Evolutionary conservation across 352 stramenopile species (phyloP), one percentile per base, ranked within the genome.

Genomic region (Pythium sukuiense): DNA sequence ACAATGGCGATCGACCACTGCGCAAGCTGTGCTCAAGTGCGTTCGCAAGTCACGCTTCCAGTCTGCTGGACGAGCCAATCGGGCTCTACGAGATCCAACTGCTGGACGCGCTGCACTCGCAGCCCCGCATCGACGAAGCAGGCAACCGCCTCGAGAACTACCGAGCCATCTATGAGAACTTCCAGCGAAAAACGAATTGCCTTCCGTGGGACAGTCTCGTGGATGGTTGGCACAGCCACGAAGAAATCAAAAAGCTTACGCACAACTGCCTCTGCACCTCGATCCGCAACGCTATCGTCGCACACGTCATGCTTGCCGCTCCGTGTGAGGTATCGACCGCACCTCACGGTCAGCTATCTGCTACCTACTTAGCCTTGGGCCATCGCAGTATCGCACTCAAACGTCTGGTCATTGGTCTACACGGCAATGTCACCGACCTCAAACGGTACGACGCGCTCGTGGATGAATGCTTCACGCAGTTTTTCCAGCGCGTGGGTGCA

Each of bases 381-480:
- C 16, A n/a, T 6, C 43, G 43, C 20, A 50, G 29, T n/a, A 50
- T 30, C n/a, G 1, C 3, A 9, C 12, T 30, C n/a, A 50, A 50
- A 16, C 43, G 43, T 6, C 18, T 30, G 1, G 6, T 30, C 18
- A 16, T 27, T 6, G 0, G 43, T 8, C 4, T 29, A n/a, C 43
- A 30, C 43, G 9, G 18, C n/a, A 50, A 29, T 8, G 18, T n/a
- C 2, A 13, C 18, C 20, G n/a, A 9, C 5, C 43, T 50, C 18
- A 8, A 30, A 4, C 18, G 6, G n/a, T 50, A 50, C 43, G 43
- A 50, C 20, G n/a, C 43, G 43, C n/a, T 29, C 43, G 20, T 29
- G 43, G 43, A 50, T n/a, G 43, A 29, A n/a, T 50, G 43, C 43
- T 50, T 50, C 18, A 50, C 20, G 18, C 43, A 50, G 43, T 50